phyloP scores from a whole-genome alignment of 176 grass and related monocot genomes.

The Hordeum marinum region DNA sequence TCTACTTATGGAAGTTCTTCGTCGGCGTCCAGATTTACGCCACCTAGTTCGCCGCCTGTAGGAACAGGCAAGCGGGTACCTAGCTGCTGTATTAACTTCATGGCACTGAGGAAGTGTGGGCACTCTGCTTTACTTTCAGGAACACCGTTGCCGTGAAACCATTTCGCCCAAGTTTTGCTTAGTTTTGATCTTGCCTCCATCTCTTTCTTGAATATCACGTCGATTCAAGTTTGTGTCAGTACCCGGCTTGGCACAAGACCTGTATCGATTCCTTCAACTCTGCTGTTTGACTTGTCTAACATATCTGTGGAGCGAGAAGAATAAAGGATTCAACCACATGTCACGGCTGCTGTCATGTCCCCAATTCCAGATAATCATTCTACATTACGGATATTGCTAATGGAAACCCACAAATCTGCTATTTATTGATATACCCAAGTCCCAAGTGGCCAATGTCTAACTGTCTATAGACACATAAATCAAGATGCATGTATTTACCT shows the following conservation, averaged over 20 bases:
- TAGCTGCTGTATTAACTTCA: constrained; percentile 18
- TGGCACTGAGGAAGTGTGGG: not conserved
- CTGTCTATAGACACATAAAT: not conserved
- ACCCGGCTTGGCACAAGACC: not conserved
- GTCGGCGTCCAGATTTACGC: not conserved
- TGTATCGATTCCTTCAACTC: not conserved
- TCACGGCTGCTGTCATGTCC: not conserved
- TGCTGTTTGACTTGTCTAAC: not conserved
- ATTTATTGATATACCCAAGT: not conserved
- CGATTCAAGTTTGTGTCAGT: not conserved
- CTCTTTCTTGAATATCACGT: constrained; percentile 9
- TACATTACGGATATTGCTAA: not conserved
- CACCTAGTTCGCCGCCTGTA: not conserved
- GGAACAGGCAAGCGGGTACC: not conserved
- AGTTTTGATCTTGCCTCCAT: not conserved
- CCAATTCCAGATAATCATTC: not conserved
- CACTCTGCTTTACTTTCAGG: constrained; percentile 15
- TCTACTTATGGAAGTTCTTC: constrained; percentile 5
- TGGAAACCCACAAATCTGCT: not conserved
- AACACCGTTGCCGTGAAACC: constrained; percentile 1
- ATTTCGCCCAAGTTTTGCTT: constrained; percentile 11
- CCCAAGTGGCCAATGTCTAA: not conserved
- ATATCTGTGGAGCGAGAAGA: constrained; percentile 6
- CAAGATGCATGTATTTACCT: constrained; percentile 2
- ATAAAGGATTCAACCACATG: not conserved